Evolutionary conservation across 371 early-diverging fungal species (phyloP).

Genomic region (Massospora cicadina): DNA sequence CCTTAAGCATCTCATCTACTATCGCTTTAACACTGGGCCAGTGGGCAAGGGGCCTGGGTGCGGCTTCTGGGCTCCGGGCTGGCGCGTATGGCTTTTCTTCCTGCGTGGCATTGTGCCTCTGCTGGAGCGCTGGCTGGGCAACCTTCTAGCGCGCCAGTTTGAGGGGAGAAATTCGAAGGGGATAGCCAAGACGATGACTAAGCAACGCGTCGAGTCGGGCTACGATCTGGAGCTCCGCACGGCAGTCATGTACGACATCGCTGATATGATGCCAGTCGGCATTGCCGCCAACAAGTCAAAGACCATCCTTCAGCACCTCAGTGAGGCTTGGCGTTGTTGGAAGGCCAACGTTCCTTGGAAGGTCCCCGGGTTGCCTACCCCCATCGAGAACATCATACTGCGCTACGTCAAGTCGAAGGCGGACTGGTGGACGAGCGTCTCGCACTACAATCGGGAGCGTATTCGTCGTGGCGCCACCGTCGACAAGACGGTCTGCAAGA

Average conservation of each 20-base stretch:
- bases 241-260: conserved; percentile 91
- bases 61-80: conserved; percentile 98
- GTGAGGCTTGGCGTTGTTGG: conserved; percentile 94
- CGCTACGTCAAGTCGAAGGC: conserved; percentile 97
- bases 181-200: conserved; percentile 95
- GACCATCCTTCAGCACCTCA: conserved; percentile 91
- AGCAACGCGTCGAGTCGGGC: conserved; percentile 97
- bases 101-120: conserved; percentile 95
- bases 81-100: conserved; percentile 99
- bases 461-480: conserved; percentile 97
- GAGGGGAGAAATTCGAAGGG: conserved; percentile 96
- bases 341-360: conserved; percentile 99
- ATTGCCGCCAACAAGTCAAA: conserved; percentile 89
- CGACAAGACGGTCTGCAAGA: conserved; percentile 94
- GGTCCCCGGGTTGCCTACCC: conserved; percentile 92
- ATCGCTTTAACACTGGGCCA: conserved; percentile 92
- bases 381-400: conserved; percentile 95
- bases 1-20: conserved; percentile 81
- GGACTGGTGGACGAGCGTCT: conserved; percentile 98
- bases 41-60: conserved; percentile 96
- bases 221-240: conserved; percentile 95
- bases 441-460: conserved; percentile 96
- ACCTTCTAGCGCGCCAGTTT: conserved; percentile 94
- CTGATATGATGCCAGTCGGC: conserved; percentile 97
- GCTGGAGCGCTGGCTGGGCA: conserved; percentile 94